Evolutionary conservation across 768 basidiomycete species (phyloP).

Genomic region (Crassisporium funariophilum): DNA sequence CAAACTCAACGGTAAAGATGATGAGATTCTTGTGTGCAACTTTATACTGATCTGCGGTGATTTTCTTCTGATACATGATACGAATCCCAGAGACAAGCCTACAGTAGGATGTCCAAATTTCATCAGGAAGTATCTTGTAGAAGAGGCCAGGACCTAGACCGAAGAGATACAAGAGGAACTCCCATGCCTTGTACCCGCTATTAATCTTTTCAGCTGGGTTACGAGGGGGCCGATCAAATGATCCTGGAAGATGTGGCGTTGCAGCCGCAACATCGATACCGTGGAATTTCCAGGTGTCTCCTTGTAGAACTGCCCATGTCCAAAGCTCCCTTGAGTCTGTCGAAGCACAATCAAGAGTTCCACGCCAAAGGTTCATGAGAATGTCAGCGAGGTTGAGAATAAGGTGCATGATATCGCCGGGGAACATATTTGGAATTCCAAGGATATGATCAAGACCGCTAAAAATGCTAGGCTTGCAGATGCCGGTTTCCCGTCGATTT

Average conservation of each 20-base stretch:
- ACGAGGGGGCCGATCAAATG: conserved; percentile 42
- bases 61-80: conserved; percentile 24
- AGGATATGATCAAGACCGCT: conserved; percentile 24
- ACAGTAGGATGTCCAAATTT: conserved; percentile 30
- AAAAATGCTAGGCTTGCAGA: conserved; percentile 37
- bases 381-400: conserved; percentile 41
- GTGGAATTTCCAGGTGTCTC: conserved; percentile 34
- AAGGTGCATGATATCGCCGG: conserved; percentile 43
- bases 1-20: conserved; percentile 30
- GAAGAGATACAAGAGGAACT: conserved; percentile 29
- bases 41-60: conserved; percentile 13
- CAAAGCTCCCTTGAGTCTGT: conserved; percentile 21
- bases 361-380: conserved; percentile 35
- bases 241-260: conserved; percentile 37
- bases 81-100: conserved; percentile 25
- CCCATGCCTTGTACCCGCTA: conserved; percentile 32
- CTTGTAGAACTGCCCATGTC: conserved; percentile 31
- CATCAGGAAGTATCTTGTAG: conserved; percentile 21
- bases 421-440: conserved; percentile 30
- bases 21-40: conserved; percentile 18
- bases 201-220: conserved; percentile 41
- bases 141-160: conserved; percentile 30
- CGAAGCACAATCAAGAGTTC: conserved; percentile 16
- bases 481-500: conserved; percentile 29
- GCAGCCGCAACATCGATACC: conserved; percentile 32